Evolutionary conservation across 306 rosid species (phyloP).

Genomic region (Oemleria cerasiformis): DNA sequence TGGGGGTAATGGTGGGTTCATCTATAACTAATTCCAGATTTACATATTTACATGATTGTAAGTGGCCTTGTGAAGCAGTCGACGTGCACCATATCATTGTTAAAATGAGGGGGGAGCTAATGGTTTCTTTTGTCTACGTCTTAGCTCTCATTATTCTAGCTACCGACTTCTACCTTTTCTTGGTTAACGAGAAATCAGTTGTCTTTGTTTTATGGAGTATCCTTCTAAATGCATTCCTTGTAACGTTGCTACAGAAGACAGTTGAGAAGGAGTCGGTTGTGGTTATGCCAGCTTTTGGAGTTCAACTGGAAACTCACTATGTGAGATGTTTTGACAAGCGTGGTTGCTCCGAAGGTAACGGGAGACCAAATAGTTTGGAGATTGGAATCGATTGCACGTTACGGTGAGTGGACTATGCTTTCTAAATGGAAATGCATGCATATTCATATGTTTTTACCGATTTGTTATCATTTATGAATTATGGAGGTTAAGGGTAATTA

Average conservation of each 20-base stretch:
- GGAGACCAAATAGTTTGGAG: no score
- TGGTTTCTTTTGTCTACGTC: conserved; percentile 38
- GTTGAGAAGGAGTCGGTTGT: conserved; percentile 75
- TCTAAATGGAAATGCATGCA: no score
- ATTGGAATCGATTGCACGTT: no score
- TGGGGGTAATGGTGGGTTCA: conserved; percentile 50
- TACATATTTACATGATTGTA: conserved; percentile 51
- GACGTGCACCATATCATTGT: conserved; percentile 64
- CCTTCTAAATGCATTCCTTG: conserved; percentile 50
- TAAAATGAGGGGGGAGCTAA: conserved; percentile 39
- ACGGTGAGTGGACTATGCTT: no score
- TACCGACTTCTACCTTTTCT: conserved; percentile 37
- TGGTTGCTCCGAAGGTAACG: no score
- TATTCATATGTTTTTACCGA: no score
- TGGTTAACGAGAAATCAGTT: conserved; percentile 52
- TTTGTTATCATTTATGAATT: no score
- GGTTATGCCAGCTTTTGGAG: conserved; percentile 89
- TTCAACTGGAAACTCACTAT: conserved; percentile 84
- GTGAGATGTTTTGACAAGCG: no score
- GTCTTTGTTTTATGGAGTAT: conserved; percentile 49
- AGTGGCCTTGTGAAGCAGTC: conserved; percentile 50
- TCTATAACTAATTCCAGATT: conserved; percentile 50
- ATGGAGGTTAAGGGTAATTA: no score
- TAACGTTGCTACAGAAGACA: conserved; percentile 56
- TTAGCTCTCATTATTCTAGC: conserved; percentile 47